Base-by-base conservation (phyloP, 129 eudicot species). In the Centella asiatica region DNA sequence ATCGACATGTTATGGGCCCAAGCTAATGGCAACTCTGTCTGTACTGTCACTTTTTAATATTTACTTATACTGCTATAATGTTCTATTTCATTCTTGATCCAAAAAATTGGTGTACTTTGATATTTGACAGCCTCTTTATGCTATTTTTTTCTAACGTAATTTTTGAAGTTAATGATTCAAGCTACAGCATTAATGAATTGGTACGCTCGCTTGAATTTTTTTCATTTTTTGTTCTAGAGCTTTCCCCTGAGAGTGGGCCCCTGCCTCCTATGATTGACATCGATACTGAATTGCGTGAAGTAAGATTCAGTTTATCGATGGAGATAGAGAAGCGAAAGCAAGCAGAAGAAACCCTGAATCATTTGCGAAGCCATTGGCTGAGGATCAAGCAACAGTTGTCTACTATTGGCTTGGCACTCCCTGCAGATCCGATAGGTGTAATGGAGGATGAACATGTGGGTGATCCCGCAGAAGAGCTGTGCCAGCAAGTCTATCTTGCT, bases 251-350 rank as follows among this genome's bases (percentile, higher is more conserved):
- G 39, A 80, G 76, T 60, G 88, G 76, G 17, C 75, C 75, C 17
- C 96, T 79, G 66, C 69, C 56, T 14, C 76, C 87, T 4, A 40
- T 69, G 39, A 70, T 42, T 44, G 87, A 85, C 62, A 34, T 79
- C 28, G 96, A 93, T 64, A 78, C 63, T 77, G 99, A 93, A 69
- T 50, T 93, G 64, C 72, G 73, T 28, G 96, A 85, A 68, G 65
- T 85, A 53, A 75, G 71, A 62, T 69, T 76, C 46, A 85, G 83
- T 37, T 81, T 85, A 44, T 64, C 85, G 64, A 72, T 75, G 69
- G 93, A 93, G 83, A 74, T 83, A 50, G 99, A 93, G 60, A 93
- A 82, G 76, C 71, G 92, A 69, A 93, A 82, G 75, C 89, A 82
- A 78, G 87, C 83, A 39, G 99, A 93, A 74, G 87, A 80, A 61